Evolutionary conservation across 306 rosid genomes (phyloP), one percentile per base, ranked within the genome.

Genomic region (Acmispon strigosus): DNA sequence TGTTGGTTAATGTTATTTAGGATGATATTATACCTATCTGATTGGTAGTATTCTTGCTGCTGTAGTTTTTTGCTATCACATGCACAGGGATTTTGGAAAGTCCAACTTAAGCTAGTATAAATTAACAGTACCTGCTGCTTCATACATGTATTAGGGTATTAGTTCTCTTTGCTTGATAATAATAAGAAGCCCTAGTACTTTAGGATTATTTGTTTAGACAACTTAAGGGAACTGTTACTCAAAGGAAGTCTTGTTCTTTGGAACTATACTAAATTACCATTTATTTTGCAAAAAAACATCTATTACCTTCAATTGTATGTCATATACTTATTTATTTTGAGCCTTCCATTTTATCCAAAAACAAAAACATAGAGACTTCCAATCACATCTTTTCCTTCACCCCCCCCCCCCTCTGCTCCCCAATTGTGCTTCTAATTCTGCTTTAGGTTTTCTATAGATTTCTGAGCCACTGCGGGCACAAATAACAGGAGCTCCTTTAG

Each of bases 401-500:
- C 12, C 19, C 17, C n/a, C 32, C 10, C 34, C 17, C 24, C 10
- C 12, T 14, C 17, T 9, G 29, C 10, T 20, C 17, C 24, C 47
- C 11, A 9, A 47, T 70, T 47, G 54, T 67, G 66, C 74, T 82
- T 79, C 79, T 85, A 88, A 86, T 74, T 63, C 67, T 84, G 78
- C 77, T 72, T 80, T 85, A 87, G 90, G 76, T 74, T 78, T 77
- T 84, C 66, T 82, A 59, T 85, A 93, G 98, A 91, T 88, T 52
- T 77, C 90, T 69, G 90, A 93, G 78, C 92, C 98, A 51, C 76
- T 93, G 73, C 84, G 92, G 66, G 85, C 96, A 51, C 97, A 86
- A 79, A 86, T 93, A 79, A 87, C 84, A 4, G 97, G 94, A 72
- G 96, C 98, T 76, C 98, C 98, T 73, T 78, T 93, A 75, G 98